Conservation (phyloP, 345 rosid genomes). For the Mallotus nudiflorus region DNA sequence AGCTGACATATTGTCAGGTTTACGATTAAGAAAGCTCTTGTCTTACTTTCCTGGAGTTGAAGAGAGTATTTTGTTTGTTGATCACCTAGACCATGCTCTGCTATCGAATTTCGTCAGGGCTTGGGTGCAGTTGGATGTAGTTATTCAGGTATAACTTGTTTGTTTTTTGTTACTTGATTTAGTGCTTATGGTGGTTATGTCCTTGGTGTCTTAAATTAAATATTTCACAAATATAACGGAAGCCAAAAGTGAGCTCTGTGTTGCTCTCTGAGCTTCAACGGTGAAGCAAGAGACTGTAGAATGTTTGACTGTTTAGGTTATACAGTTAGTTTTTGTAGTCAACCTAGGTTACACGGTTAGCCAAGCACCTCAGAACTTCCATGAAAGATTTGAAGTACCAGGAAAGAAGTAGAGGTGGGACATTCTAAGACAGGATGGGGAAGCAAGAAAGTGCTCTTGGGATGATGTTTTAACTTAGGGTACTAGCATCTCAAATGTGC, state of each 20-base stretch:
- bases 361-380: background rate
- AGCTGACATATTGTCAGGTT: conserved; percentile 86
- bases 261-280: background rate
- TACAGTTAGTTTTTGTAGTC: background rate
- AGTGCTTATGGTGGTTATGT: conserved; percentile 10
- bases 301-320: background rate
- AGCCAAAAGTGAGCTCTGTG: background rate
- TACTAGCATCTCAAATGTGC: background rate
- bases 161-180: background rate
- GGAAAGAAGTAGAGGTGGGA: background rate
- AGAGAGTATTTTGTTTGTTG: conserved; percentile 53
- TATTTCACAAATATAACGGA: background rate
- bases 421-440: background rate
- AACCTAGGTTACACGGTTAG: background rate
- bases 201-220: background rate
- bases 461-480: background rate
- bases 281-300: background rate
- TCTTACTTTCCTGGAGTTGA: conserved; percentile 46
- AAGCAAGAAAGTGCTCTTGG: background rate
- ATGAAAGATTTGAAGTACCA: background rate
- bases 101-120: conserved; percentile 63
- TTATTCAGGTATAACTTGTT: conserved; percentile 67
- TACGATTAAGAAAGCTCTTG: conserved; percentile 71
- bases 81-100: conserved; percentile 85
- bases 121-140: conserved; percentile 60